Percentiles rank a stretch among this genome's conserved stretches.
Evolutionary conservation across 2,329 filamentous ascomycete genomes (phyloP).

Genomic region (Fusarium sp.): DNA sequence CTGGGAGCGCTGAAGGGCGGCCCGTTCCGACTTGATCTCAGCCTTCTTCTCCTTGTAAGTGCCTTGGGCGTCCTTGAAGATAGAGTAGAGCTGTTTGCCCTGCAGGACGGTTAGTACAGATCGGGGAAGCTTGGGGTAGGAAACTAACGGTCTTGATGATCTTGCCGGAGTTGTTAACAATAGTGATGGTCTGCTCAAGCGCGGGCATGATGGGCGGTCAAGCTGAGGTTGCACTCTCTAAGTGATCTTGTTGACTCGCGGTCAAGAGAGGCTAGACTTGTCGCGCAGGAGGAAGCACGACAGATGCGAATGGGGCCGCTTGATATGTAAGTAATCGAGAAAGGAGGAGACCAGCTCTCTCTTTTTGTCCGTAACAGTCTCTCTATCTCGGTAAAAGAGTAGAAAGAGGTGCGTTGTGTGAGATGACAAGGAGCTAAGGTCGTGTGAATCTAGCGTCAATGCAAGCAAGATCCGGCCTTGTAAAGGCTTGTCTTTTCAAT

Average conservation of each 20-base stretch:
- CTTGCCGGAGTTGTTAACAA: constrained; percentile 90
- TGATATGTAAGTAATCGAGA: neutral
- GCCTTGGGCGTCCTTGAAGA: constrained; percentile 90
- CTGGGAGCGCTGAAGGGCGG: constrained; percentile 66
- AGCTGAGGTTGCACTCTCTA: constrained; percentile 21
- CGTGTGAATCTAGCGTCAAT: constrained; percentile 20
- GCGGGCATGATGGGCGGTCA: constrained; percentile 48
- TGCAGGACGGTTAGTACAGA: constrained; percentile 50
- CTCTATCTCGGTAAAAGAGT: constrained; percentile 16
- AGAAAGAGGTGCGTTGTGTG: constrained; percentile 3
- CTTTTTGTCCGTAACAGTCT: constrained; percentile 18
- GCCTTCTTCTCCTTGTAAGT: constrained; percentile 90
- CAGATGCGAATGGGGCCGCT: neutral
- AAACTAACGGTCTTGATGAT: constrained; percentile 82
- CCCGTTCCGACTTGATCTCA: constrained; percentile 72
- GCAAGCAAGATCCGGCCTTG: constrained; percentile 19
- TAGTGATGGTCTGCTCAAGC: constrained; percentile 77
- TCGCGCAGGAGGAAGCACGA: constrained; percentile 3
- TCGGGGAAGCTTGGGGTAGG: neutral
- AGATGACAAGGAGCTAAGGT: constrained; percentile 13
- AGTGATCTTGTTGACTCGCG: neutral
- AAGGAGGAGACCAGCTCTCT: constrained; percentile 41
- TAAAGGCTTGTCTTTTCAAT: constrained; percentile 19
- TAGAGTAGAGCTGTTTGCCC: constrained; percentile 88
- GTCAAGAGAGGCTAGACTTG: constrained; percentile 4